Evolutionary conservation across 2,329 filamentous ascomycete genomes (phyloP).

Genomic region (Aspergillus sp.): DNA sequence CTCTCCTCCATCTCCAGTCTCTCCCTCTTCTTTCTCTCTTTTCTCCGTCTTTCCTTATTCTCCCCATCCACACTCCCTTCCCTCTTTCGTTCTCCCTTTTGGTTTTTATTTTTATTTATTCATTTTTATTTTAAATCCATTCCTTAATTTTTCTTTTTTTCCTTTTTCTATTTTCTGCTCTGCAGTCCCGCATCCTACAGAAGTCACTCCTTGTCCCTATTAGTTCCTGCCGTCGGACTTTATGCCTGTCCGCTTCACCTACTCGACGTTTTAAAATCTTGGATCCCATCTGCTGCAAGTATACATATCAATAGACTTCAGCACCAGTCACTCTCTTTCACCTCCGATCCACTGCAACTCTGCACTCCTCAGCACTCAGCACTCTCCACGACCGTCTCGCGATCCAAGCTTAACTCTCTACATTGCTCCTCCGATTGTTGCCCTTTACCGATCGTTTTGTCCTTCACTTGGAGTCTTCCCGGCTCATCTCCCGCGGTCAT

Average conservation of each 20-base stretch:
- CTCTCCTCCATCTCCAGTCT: constrained; percentile 1
- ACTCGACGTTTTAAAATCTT: constrained; percentile 7
- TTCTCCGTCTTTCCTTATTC: constrained; percentile 21
- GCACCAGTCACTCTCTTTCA: constrained; percentile 14
- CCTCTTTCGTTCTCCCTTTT: constrained; percentile 17
- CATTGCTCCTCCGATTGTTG: neutral
- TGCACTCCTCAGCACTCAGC: neutral
- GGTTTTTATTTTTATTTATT: constrained; percentile 17
- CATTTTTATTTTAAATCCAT: constrained; percentile 11
- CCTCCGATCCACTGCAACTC: neutral
- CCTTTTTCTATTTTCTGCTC: constrained; percentile 16
- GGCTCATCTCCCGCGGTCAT: constrained; percentile 24
- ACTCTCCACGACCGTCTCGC: constrained; percentile 6
- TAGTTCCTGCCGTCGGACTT: constrained; percentile 23
- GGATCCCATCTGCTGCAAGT: constrained; percentile 11
- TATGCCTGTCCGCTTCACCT: constrained; percentile 17
- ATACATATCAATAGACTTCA: constrained; percentile 12
- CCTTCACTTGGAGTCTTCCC: constrained; percentile 6
- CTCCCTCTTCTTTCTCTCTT: constrained; percentile 19
- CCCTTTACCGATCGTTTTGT: constrained; percentile 6
- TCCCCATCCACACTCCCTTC: constrained; percentile 19
- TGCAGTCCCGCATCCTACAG: constrained; percentile 12
- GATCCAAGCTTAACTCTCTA: constrained; percentile 7
- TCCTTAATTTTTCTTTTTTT: constrained; percentile 15
- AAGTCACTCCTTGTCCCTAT: constrained; percentile 18